Evolutionary conservation across 306 rosid species (phyloP), one percentile per base, ranked within the genome.

Genomic region (Cucumis hystrix): DNA sequence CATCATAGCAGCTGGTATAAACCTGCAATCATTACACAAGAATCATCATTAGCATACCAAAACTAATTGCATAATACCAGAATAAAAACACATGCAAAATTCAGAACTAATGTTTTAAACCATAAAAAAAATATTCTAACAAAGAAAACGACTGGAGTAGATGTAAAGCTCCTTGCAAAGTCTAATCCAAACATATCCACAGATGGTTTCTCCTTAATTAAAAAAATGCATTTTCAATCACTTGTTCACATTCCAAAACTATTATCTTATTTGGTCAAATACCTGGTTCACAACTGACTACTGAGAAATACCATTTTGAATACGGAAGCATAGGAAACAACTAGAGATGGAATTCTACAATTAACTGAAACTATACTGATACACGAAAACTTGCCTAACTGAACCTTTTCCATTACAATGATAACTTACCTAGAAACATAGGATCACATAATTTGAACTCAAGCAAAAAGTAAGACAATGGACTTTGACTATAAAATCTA

Each of bases 1-100:
- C 99, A 66, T 90, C 89, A 82, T 90, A 89, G 72, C 96, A 92
- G 81, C 93, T 84, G 51, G 91, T 90, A 81, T 86, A 85, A 65
- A 95, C 81, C 97, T 95, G 87, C 81, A 84, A 17, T 57, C 64
- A 77, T 74, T 17, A 7, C 39, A 47, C 43, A 39, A 74, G 18
- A 57, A 57, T 33, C 78, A 56, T 55, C n/a, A 35, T 39, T 74
- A 55, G 16, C 18, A 40, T 49, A 8, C 16, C 10, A 5, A 28
- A 71, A 25, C 39, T 25, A 4, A 70, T 23, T 49, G 39, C 59
- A 25, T 6, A 72, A 70, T 13, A 23, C 15, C 28, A 67, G 51
- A 28, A 66, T 10, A 9, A 69, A 40, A 15, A 72, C 25, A 15
- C 23, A 16, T 49, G 76, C 25, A 51, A 16, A 49, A 8, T 49